A percentile compares a stretch with the other conserved stretches of the same genome.
These are phyloP conservation scores for Kluyveromyces sp. DNA, from an alignment of 1,139 yeast species.

Conservation along the genomic window DNA sequence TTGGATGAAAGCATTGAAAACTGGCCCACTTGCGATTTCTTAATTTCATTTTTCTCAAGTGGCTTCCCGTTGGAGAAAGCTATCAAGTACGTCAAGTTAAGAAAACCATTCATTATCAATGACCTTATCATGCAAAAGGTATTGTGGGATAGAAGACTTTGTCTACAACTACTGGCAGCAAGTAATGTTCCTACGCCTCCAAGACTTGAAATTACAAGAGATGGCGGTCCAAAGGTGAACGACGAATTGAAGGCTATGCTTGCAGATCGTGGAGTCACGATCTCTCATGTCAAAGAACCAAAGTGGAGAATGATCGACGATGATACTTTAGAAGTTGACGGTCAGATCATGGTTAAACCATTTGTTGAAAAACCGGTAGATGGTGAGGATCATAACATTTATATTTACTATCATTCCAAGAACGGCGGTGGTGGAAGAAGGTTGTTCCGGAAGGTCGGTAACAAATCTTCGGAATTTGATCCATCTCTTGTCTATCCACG, in stretches of 20 bases:
- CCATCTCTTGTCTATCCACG: slow-evolving; percentile 69
- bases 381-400: slow-evolving; percentile 97
- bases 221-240: slow-evolving; percentile 90
- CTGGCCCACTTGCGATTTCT: slow-evolving; percentile 98
- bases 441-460: slow-evolving; percentile 90
- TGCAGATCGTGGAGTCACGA: slow-evolving; percentile 50
- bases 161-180: slow-evolving; percentile 71
- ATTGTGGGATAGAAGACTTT: slow-evolving; percentile 92
- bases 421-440: slow-evolving; percentile 98
- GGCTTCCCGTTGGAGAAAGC: slow-evolving; percentile 98
- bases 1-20: slow-evolving; percentile 88
- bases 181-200: slow-evolving; percentile 84
- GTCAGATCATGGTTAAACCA: slow-evolving; percentile 68
- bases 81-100: slow-evolving; percentile 75
- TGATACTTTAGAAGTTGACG: slow-evolving; percentile 77
- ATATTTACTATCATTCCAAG: slow-evolving; percentile 78
- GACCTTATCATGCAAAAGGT: slow-evolving; percentile 88
- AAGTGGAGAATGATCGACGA: slow-evolving; percentile 80
- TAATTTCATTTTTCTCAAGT: slow-evolving; percentile 85
- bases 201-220: slow-evolving; percentile 82
- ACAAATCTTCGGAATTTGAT: slow-evolving; percentile 94
- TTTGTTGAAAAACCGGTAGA: slow-evolving; percentile 98
- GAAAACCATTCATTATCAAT: slow-evolving; percentile 85
- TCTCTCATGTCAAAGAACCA: slow-evolving; percentile 52
- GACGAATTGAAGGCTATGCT: slow-evolving; percentile 52